phyloP scores from a whole-genome alignment of 1,139 yeast genomes.

The Yamadazyma diddensiae region DNA sequence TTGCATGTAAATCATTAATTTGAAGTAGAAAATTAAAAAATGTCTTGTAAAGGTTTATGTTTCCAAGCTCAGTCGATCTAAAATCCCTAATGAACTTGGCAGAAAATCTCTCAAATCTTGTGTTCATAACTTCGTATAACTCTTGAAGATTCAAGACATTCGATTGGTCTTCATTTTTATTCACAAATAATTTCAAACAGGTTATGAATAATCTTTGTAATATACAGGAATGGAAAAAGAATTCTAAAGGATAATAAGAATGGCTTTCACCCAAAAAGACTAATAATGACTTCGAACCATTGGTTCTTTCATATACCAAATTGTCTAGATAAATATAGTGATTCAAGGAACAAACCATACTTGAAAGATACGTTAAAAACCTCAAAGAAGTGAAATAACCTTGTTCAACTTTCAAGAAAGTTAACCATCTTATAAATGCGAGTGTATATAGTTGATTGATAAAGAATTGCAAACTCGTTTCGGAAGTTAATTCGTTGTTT shows the following conservation, averaged over 20 bases:
- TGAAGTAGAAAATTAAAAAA: conserved; percentile 11
- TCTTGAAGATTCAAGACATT: conserved; percentile 10
- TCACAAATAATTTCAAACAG: conserved; percentile 16
- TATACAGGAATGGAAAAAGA: conserved; percentile 21
- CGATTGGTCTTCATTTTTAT: background rate
- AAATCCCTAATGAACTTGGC: conserved; percentile 11
- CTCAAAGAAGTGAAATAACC: conserved; percentile 34
- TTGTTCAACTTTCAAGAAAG: conserved; percentile 28
- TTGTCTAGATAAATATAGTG: conserved; percentile 23
- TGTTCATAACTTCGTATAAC: conserved; percentile 7
- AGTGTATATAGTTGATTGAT: conserved; percentile 21
- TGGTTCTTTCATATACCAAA: conserved; percentile 9
- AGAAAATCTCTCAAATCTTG: conserved; percentile 10
- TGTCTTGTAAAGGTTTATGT: conserved; percentile 10
- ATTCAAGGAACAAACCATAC: conserved; percentile 26
- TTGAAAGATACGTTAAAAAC: conserved; percentile 26
- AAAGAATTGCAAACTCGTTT: conserved; percentile 18
- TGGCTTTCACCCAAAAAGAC: conserved; percentile 11
- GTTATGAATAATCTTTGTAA: conserved; percentile 25
- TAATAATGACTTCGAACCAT: conserved; percentile 14
- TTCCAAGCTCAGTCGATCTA: conserved; percentile 4
- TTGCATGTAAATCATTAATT: conserved; percentile 9
- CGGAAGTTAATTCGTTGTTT: conserved; percentile 1
- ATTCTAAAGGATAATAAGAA: conserved; percentile 15
- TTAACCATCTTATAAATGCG: conserved; percentile 29